Percentiles rank a stretch among this genome's conserved stretches.
Conservation (phyloP, 192 early-diverging fungal species). For the Allomyces macrogynus region DNA sequence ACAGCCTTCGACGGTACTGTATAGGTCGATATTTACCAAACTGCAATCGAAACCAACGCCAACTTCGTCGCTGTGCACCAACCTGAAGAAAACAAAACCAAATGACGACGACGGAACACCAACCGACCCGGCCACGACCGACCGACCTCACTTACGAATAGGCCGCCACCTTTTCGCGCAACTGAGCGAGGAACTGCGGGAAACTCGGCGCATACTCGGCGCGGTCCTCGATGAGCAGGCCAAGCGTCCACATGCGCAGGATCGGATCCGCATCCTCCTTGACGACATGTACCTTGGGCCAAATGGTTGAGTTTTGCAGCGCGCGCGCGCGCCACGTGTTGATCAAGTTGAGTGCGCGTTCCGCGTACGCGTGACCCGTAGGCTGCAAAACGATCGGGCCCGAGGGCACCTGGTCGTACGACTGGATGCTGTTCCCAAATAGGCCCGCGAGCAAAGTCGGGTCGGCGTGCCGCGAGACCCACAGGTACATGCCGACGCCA, state of each 20-base stretch:
- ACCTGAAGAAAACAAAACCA: too few relatives aligned
- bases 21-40: too few relatives aligned
- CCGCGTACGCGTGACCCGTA: neutral
- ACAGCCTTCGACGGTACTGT: too few relatives aligned
- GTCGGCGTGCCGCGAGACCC: conserved; percentile 60
- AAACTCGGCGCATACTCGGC: conserved; percentile 57
- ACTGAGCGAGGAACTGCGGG: conserved; percentile 47
- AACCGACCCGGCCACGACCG: too few relatives aligned
- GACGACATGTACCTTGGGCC: conserved; percentile 61
- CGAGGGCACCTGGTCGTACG: conserved; percentile 52
- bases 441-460: conserved; percentile 51
- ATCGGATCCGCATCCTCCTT: conserved; percentile 80
- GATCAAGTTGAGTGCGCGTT: conserved; percentile 53
- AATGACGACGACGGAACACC: too few relatives aligned
- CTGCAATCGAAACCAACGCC: too few relatives aligned
- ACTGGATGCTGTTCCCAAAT: conserved; percentile 36
- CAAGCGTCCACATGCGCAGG: conserved; percentile 62
- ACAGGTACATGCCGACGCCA: conserved; percentile 65
- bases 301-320: conserved; percentile 32
- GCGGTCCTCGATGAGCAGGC: conserved; percentile 81
- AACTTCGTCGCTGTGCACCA: too few relatives aligned
- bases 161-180: conserved; percentile 43
- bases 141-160: neutral
- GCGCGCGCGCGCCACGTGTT: conserved; percentile 46
- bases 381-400: conserved; percentile 45